Evolutionary conservation across 2,329 filamentous ascomycete genomes (phyloP), one percentile per base, ranked within the genome.

Genomic region (Furcasterigmium furcatum): DNA sequence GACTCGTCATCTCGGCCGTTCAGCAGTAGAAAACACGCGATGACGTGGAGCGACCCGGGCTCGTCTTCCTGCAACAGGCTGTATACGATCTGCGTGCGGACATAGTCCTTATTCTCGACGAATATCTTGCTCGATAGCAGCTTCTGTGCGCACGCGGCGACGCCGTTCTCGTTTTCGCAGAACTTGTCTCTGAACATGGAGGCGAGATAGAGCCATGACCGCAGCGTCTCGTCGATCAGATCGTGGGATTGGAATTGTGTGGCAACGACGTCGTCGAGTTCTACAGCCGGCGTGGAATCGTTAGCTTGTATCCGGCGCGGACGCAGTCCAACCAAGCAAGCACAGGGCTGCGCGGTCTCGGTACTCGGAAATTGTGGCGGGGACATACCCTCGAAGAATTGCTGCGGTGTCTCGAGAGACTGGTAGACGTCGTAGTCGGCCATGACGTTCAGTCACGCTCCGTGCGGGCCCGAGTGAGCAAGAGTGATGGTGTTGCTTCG

Each of bases 51-150:
- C n/a, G 84, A 82, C 27, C 82, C 80, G 16, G 80, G 69, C 54
- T 95, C 88, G 58, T 96, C 91, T 68, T 97, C 94, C 76, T 96
- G 77, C 54, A 96, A 71, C 43, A 99, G 74, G 63, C 90, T 91
- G 67, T 95, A 91, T 53, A 97, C 83, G 58, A 99, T 90, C 70
- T 97, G 94, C 38, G 82, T 87, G 52, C 92, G 88, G 51, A 97
- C 88, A 67, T 99, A 97, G 46, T 90, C 85, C 54, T 82, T 79
- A 64, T 96, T 85, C 13, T 76, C 67, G 21, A 70, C 67, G 65
- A 95, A 99, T 38, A 97, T 73, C 16, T 72, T 70, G 62, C 91
- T 91, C 43, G 85, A 76, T 47, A 95, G 74, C 30, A 99, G 78
- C 63, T 82, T 82, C 64, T 88, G 87, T 48, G 87, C 86, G 71